Base-by-base conservation (phyloP, 306 rosid species). In the Vachellia pachyceras region DNA sequence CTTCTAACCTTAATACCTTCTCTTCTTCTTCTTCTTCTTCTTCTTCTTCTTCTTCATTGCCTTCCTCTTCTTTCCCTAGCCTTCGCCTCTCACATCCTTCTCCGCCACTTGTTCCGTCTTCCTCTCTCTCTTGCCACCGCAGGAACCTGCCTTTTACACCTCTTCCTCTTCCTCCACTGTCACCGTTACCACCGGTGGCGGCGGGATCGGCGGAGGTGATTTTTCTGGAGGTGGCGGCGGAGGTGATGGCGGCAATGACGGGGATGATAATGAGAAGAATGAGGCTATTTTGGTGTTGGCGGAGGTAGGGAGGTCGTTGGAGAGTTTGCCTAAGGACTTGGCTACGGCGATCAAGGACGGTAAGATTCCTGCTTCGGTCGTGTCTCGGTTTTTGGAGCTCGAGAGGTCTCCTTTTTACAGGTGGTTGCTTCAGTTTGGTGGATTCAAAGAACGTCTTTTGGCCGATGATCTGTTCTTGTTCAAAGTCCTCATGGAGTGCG, bases 391-490 rank as follows among this genome's bases (percentile, higher is more conserved):
- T 80, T 65, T 95, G 6, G 97, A 93, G 64, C 86, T 95, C 0
- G 96, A 93, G 81, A 91, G 90, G 77, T 88, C 90, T 6, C 75
- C 86, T 9, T 12, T 91, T 2, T n/a, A 89, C n/a, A 69, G 92
- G 23, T 93, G 99, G 99, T 50, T 95, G 85, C 84, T 95, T 82
- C 93, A 91, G 90, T 93, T 91, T 25, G 84, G 89, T 5, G 98
- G 94, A 0, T 95, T 95, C 73, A 91, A 80, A 79, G 99, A 95
- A 89, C 89, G 99, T 5, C 89, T 95, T 42, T 82, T 95, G 72
- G 99, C 99, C 0, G 99, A 95, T 78, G 99, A 95, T 86, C 90
- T 95, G 49, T 95, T 95, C 83, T 85, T 95, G 25, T 95, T 94
- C 2, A 95, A 95, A 83, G 78, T 95, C 14, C 86, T 3, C n/a